phyloP scores from a whole-genome alignment of 805 yeast species.

The Wickerhamomyces chambardii region DNA sequence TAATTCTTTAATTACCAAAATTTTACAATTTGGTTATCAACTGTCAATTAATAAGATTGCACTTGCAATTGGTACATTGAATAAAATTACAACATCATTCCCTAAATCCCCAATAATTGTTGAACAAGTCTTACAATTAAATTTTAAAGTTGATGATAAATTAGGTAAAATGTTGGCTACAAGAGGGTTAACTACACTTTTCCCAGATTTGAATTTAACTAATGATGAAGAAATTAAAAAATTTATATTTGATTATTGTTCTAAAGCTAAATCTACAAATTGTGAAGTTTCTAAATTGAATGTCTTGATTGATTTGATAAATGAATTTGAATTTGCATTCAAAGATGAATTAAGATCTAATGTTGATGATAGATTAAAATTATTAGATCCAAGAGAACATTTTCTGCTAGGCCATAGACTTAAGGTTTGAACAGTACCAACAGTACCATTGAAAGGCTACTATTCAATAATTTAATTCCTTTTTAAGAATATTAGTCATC shows the following conservation, averaged over 20 bases:
- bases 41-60: slow-evolving; percentile 16
- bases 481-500: no score
- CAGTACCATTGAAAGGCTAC: no score
- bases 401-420: not conserved
- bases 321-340: not conserved
- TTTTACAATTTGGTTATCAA: slow-evolving; percentile 7
- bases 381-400: not conserved
- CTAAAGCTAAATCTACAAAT: not conserved
- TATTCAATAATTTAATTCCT: no score
- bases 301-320: not conserved
- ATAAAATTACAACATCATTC: slow-evolving; percentile 3
- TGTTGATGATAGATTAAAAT: not conserved
- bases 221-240: not conserved
- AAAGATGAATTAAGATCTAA: not conserved
- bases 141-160: not conserved
- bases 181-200: not conserved
- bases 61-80: slow-evolving; percentile 10
- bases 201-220: not conserved
- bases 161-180: not conserved
- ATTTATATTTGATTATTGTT: not conserved
- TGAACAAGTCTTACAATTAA: not conserved
- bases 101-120: not conserved
- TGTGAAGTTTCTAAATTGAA: not conserved
- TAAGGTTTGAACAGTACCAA: no score
- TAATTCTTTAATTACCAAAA: slow-evolving; percentile 22